phyloP scores from a whole-genome alignment of 169 alveolate genomes.

The Plasmodium gonderi region DNA sequence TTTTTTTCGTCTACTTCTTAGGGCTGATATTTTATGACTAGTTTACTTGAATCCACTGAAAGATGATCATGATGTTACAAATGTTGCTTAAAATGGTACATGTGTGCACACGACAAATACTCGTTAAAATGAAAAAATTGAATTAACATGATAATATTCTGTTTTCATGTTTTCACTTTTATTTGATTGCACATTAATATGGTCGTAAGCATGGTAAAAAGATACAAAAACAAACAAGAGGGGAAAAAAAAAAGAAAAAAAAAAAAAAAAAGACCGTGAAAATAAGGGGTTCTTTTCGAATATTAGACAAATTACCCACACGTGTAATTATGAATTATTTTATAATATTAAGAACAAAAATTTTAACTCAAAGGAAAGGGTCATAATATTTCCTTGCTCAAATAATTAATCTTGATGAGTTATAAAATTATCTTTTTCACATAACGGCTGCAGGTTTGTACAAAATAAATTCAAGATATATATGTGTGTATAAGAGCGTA shows the following conservation, averaged over 20 bases:
- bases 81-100: too few relatives aligned
- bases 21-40: too few relatives aligned
- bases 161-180: background rate
- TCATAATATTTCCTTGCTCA: background rate
- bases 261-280: conserved; percentile 1
- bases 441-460: too few relatives aligned
- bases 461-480: background rate
- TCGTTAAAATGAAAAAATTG: background rate
- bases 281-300: background rate
- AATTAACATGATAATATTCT: background rate
- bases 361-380: background rate
- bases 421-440: background rate
- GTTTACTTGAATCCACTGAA: too few relatives aligned
- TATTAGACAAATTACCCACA: background rate
- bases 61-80: too few relatives aligned
- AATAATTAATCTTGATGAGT: background rate
- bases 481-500: background rate
- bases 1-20: background rate
- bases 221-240: background rate
- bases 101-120: background rate
- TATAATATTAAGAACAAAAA: background rate
- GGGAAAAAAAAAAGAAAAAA: background rate
- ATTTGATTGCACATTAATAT: background rate
- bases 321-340: background rate
- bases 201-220: background rate